A percentile compares a stretch with the other conserved stretches of the same genome.
Evolutionary conservation across 306 rosid genomes (phyloP).

Genomic region (Datisca glomerata): DNA sequence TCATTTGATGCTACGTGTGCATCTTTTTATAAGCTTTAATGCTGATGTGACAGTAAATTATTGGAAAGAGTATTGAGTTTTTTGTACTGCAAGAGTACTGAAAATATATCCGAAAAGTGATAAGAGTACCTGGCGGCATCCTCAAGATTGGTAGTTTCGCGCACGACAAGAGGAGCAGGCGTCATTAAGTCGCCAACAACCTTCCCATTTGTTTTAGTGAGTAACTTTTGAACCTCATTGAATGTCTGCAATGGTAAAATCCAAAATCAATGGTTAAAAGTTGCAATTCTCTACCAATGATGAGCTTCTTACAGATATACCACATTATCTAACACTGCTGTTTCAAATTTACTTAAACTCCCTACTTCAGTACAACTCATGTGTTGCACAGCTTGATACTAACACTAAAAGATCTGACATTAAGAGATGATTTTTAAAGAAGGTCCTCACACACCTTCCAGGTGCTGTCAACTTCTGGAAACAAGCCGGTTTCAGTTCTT

Average conservation of each 20-base stretch:
- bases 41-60: not conserved
- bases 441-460: constrained; percentile 57
- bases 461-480: constrained; percentile 76
- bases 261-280: not conserved
- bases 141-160: constrained; percentile 86
- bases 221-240: constrained; percentile 73
- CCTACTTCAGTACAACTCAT: not conserved
- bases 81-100: no score
- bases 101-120: constrained; percentile 5
- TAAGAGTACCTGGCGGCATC: constrained; percentile 70
- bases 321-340: constrained; percentile 8
- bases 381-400: not conserved
- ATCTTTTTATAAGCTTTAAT: not conserved
- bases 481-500: constrained; percentile 43
- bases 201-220: constrained; percentile 80
- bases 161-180: constrained; percentile 73
- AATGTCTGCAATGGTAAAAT: constrained; percentile 52
- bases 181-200: constrained; percentile 90
- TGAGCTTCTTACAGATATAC: not conserved
- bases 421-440: constrained; percentile 10
- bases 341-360: not conserved
- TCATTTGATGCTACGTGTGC: not conserved
- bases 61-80: no score
- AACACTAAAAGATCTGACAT: not conserved
- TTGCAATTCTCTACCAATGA: not conserved